These are phyloP conservation scores for Lavandula angustifolia DNA, from an alignment of 257 asterid genomes.

Conservation along the genomic window DNA sequence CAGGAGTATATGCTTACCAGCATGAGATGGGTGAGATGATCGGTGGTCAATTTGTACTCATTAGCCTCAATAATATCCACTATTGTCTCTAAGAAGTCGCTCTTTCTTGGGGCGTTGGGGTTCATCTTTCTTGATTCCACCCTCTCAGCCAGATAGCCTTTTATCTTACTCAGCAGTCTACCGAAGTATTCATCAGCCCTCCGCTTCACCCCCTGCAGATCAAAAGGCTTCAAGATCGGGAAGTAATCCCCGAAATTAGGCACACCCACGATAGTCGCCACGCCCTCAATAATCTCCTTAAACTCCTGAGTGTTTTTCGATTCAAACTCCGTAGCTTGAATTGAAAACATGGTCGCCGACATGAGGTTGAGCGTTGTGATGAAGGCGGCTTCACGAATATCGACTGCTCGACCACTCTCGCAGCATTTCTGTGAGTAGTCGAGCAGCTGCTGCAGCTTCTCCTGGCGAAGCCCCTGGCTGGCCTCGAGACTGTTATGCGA, in stretches of 20 bases:
- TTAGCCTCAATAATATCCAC: conserved; percentile 22
- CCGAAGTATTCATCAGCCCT: conserved; percentile 25
- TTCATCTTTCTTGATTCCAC: background rate
- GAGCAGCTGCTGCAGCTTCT: conserved; percentile 23
- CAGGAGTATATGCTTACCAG: no score
- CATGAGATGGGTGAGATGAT: background rate
- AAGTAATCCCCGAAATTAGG: conserved; percentile 44
- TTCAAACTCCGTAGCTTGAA: conserved; percentile 29
- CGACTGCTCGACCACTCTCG: no score
- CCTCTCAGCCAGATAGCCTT: conserved; percentile 19
- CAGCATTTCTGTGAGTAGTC: no score
- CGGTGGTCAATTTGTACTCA: conserved; percentile 11
- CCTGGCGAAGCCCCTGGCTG: conserved; percentile 29
- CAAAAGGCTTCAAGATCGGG: conserved; percentile 35
- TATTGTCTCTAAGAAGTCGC: conserved; percentile 30
- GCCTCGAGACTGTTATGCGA: conserved; percentile 30
- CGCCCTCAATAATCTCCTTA: conserved; percentile 32
- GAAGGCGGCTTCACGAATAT: no score
- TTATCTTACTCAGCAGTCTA: conserved; percentile 24
- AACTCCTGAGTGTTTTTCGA: conserved; percentile 29
- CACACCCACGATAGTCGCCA: conserved; percentile 28
- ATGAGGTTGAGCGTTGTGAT: no score
- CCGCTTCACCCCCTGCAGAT: conserved; percentile 39
- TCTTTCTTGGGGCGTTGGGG: background rate
- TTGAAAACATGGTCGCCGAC: conserved; percentile 29